These are phyloP conservation scores for Aspergillus campestris DNA, from an alignment of 495 filamentous ascomycete genomes.

Conservation along the genomic window DNA sequence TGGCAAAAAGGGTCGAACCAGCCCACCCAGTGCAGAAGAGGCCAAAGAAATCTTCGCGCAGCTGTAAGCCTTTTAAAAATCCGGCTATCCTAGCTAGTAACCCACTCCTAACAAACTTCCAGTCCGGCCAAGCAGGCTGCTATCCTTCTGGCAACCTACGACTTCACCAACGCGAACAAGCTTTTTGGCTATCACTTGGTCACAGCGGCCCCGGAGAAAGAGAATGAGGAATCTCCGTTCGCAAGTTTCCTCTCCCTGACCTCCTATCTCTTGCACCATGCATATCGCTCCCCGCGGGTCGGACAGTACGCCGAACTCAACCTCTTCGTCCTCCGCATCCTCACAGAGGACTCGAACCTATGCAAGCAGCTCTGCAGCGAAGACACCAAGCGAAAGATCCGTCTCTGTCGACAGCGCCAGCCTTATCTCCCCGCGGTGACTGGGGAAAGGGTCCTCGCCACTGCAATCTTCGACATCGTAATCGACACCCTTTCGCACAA, in stretches of 20 bases:
- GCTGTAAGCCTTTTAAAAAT: slow-evolving; percentile 41
- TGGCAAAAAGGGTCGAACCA: slow-evolving; percentile 46
- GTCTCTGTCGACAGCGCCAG: slow-evolving; percentile 82
- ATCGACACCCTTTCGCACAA: slow-evolving; percentile 93
- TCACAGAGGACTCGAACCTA: slow-evolving; percentile 77
- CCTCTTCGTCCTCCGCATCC: slow-evolving; percentile 72
- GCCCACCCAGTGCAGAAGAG: slow-evolving; percentile 56
- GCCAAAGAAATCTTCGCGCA: slow-evolving; percentile 67
- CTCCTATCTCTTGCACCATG: slow-evolving; percentile 90
- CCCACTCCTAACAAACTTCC: neutral
- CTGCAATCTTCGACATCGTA: slow-evolving; percentile 74
- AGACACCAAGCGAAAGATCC: slow-evolving; percentile 64
- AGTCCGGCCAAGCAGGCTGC: slow-evolving; percentile 75
- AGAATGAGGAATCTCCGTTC: slow-evolving; percentile 67
- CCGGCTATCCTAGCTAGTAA: slow-evolving; percentile 13
- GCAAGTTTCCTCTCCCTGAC: slow-evolving; percentile 77
- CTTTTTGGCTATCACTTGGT: slow-evolving; percentile 85
- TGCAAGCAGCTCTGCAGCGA: slow-evolving; percentile 82
- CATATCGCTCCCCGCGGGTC: slow-evolving; percentile 70
- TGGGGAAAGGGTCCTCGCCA: slow-evolving; percentile 60
- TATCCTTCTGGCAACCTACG: slow-evolving; percentile 77
- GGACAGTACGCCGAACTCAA: slow-evolving; percentile 75
- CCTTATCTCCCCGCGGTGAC: slow-evolving; percentile 74
- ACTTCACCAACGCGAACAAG: slow-evolving; percentile 92
- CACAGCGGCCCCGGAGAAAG: slow-evolving; percentile 48